Conservation (phyloP, 2,329 filamentous ascomycete genomes). For the Xylariaceae sp. region DNA sequence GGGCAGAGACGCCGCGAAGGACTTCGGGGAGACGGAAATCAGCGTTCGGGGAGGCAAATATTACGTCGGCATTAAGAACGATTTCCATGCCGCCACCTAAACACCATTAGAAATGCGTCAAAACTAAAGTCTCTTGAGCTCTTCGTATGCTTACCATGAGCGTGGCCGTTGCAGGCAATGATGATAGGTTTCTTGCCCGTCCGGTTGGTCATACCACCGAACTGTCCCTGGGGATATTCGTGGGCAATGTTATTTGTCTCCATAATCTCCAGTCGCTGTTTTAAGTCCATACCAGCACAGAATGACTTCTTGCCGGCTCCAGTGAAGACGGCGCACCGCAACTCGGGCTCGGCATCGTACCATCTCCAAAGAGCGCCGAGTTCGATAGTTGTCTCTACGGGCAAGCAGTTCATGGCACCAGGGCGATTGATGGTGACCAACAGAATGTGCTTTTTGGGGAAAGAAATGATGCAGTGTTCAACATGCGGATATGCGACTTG, state of each 20-base stretch:
- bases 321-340: slow-evolving; percentile 51
- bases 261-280: slow-evolving; percentile 40
- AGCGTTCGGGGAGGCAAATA: slow-evolving; percentile 8
- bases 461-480: slow-evolving; percentile 35
- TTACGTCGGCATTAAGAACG: slow-evolving; percentile 6
- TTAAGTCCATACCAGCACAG: slow-evolving; percentile 53
- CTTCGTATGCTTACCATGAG: slow-evolving; percentile 1
- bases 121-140: neutral
- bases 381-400: slow-evolving; percentile 34
- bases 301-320: slow-evolving; percentile 50
- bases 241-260: slow-evolving; percentile 28
- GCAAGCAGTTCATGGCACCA: slow-evolving; percentile 41
- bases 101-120: neutral
- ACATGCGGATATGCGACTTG: slow-evolving; percentile 32
- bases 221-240: slow-evolving; percentile 35
- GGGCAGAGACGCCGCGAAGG: slow-evolving; percentile 4
- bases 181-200: slow-evolving; percentile 31
- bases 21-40: slow-evolving; percentile 7
- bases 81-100: slow-evolving; percentile 8
- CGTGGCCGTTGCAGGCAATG: slow-evolving; percentile 8
- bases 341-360: slow-evolving; percentile 48
- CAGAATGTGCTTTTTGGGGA: slow-evolving; percentile 40
- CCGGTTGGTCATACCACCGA: slow-evolving; percentile 35
- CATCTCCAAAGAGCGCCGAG: slow-evolving; percentile 47
- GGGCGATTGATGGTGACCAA: slow-evolving; percentile 46